These are phyloP conservation scores for Brettanomyces nanus DNA, from an alignment of 805 yeast species.

Conservation along the genomic window DNA sequence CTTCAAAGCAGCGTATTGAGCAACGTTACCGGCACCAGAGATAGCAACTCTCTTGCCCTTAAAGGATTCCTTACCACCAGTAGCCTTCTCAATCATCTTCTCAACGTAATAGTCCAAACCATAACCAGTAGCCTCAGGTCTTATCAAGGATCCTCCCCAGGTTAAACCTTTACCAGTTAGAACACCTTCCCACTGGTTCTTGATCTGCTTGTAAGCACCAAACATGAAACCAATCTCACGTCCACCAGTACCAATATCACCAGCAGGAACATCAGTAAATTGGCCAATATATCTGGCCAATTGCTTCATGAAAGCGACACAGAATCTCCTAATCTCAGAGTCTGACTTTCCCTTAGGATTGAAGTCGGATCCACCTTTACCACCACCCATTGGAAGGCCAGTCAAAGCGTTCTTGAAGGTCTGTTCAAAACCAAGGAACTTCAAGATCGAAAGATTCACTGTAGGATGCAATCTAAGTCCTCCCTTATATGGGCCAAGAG, in stretches of 20 bases:
- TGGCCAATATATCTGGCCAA: slow-evolving; percentile 93
- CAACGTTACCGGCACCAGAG: slow-evolving; percentile 98
- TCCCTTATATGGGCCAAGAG: slow-evolving; percentile 98
- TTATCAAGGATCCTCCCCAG: slow-evolving; percentile 99
- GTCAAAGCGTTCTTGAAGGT: slow-evolving; percentile 97
- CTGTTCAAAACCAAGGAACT: slow-evolving; percentile 97
- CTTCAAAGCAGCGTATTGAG: slow-evolving; percentile 97
- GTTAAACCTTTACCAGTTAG: slow-evolving; percentile 95
- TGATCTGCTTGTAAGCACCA: slow-evolving; percentile 91
- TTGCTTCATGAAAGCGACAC: slow-evolving; percentile 92
- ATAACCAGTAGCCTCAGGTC: slow-evolving; percentile 99
- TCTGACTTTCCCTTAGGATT: slow-evolving; percentile 94
- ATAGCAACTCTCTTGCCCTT: slow-evolving; percentile 91
- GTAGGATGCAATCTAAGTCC: slow-evolving; percentile 97
- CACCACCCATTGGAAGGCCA: slow-evolving; percentile 98
- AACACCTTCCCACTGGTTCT: slow-evolving; percentile 93
- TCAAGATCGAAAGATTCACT: slow-evolving; percentile 89
- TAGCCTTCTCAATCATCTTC: slow-evolving; percentile 93
- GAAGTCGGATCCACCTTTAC: slow-evolving; percentile 98
- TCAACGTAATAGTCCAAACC: slow-evolving; percentile 96
- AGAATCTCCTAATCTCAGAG: slow-evolving; percentile 92
- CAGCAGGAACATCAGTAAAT: slow-evolving; percentile 98
- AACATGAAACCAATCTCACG: slow-evolving; percentile 90
- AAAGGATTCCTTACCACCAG: slow-evolving; percentile 83
- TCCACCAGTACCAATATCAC: slow-evolving; percentile 98